These are phyloP conservation scores for Williopsis jadinii DNA, from an alignment of 1,139 yeast genomes.

Conservation along the genomic window DNA sequence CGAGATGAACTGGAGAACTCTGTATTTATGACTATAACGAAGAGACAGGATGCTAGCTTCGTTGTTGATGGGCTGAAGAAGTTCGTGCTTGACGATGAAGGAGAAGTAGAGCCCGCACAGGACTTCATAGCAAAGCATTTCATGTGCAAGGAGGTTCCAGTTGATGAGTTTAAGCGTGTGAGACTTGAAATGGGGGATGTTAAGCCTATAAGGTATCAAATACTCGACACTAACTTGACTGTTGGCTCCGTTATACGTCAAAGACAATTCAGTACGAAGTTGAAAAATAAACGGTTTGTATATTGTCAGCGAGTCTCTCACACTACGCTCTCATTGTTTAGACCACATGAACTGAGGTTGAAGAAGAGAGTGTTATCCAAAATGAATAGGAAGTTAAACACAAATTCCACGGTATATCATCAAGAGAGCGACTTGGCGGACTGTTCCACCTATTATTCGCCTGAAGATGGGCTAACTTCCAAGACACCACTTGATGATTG, in stretches of 20 bases:
- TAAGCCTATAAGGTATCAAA: constrained; percentile 12
- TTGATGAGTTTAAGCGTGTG: constrained; percentile 4
- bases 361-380: constrained; percentile 36
- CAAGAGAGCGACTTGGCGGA: constrained; percentile 2
- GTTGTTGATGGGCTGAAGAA: constrained; percentile 7
- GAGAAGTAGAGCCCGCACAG: constrained; percentile 3
- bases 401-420: constrained; percentile 1
- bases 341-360: constrained; percentile 45
- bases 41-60: constrained; percentile 1
- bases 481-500: constrained; percentile 48
- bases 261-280: constrained; percentile 9
- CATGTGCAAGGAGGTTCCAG: constrained; percentile 3
- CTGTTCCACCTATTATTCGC: constrained; percentile 30
- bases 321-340: constrained; percentile 40
- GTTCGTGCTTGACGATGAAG: constrained; percentile 9
- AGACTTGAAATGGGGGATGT: constrained; percentile 4
- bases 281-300: constrained; percentile 18
- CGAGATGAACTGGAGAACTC: constrained; percentile 9
- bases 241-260: constrained; percentile 42
- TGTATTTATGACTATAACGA: constrained; percentile 10
- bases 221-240: constrained; percentile 29
- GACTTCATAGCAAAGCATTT: neutral
- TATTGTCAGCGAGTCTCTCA: constrained; percentile 17
- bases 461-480: constrained; percentile 51
- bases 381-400: constrained; percentile 9